These are phyloP conservation scores for Boletus tylopilopsis DNA, from an alignment of 768 basidiomycete genomes.

Conservation along the genomic window DNA sequence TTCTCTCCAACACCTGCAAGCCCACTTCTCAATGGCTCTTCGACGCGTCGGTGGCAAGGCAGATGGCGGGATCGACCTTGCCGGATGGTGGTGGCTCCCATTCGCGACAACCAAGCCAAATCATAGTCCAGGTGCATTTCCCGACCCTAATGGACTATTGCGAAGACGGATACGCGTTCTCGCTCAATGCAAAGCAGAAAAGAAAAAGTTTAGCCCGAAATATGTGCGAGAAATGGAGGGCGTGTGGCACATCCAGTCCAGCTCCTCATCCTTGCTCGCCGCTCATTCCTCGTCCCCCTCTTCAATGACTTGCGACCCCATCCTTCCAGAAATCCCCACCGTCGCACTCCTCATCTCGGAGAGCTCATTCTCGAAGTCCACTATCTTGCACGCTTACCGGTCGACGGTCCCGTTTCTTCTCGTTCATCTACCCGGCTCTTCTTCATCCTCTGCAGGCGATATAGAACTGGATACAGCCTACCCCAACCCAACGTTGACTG, in stretches of 20 bases:
- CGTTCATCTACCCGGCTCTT: conserved; percentile 61
- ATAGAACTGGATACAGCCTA: conserved; percentile 8
- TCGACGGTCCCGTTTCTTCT: conserved; percentile 79
- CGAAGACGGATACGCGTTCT: conserved; percentile 68
- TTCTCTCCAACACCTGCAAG: conserved; percentile 55
- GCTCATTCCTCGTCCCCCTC: not conserved
- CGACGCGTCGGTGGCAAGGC: conserved; percentile 75
- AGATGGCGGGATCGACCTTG: conserved; percentile 87
- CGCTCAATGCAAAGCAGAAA: conserved; percentile 91
- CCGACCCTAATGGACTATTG: conserved; percentile 12
- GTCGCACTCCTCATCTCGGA: conserved; percentile 81
- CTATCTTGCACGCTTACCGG: conserved; percentile 65
- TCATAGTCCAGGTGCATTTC: conserved; percentile 6
- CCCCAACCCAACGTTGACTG: conserved; percentile 22
- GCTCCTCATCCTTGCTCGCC: not conserved
- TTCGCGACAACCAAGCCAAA: not conserved
- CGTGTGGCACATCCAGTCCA: conserved; percentile 49
- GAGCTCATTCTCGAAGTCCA: conserved; percentile 71
- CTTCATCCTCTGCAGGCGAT: not conserved
- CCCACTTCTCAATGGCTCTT: conserved; percentile 75
- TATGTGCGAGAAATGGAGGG: conserved; percentile 90
- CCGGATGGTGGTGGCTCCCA: conserved; percentile 94
- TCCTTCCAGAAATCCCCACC: conserved; percentile 1
- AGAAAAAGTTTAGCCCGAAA: conserved; percentile 72
- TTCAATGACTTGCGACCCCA: not conserved